Evolutionary conservation across 345 rosid genomes (phyloP).

Genomic region (Boechera stricta): DNA sequence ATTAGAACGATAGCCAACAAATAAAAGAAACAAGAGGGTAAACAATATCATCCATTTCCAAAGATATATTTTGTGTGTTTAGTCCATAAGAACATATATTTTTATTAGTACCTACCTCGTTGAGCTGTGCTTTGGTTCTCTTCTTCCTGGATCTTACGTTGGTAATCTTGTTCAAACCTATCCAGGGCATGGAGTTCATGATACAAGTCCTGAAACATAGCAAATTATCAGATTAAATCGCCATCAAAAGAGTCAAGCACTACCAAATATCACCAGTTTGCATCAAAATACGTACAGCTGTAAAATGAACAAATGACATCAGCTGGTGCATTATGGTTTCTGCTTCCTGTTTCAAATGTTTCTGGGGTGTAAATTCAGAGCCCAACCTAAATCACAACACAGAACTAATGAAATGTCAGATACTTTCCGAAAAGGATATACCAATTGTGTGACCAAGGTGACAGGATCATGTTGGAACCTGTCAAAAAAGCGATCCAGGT

Average conservation of each 20-base stretch:
- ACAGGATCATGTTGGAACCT: conserved; percentile 55
- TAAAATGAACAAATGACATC: conserved; percentile 79
- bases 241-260: conserved; percentile 8
- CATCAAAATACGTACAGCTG: conserved; percentile 72
- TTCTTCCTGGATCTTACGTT: conserved; percentile 91
- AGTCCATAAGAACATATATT: not conserved
- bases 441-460: conserved; percentile 21
- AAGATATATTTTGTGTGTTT: not conserved
- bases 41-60: conserved; percentile 11
- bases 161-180: conserved; percentile 98
- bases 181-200: conserved; percentile 97
- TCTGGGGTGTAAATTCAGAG: conserved; percentile 73
- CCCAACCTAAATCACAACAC: conserved; percentile 66
- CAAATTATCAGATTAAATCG: conserved; percentile 11
- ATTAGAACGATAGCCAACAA: conserved; percentile 7
- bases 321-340: conserved; percentile 71
- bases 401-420: conserved; percentile 37
- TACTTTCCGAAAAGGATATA: conserved; percentile 27
- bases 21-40: not conserved
- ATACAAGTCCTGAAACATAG: conserved; percentile 76
- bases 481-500: conserved; percentile 87
- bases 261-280: conserved; percentile 17
- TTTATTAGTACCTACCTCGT: conserved; percentile 56
- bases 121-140: conserved; percentile 74
- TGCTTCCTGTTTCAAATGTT: conserved; percentile 81